phyloP scores from a whole-genome alignment of 257 asterid genomes.

The Primulina eburnea region DNA sequence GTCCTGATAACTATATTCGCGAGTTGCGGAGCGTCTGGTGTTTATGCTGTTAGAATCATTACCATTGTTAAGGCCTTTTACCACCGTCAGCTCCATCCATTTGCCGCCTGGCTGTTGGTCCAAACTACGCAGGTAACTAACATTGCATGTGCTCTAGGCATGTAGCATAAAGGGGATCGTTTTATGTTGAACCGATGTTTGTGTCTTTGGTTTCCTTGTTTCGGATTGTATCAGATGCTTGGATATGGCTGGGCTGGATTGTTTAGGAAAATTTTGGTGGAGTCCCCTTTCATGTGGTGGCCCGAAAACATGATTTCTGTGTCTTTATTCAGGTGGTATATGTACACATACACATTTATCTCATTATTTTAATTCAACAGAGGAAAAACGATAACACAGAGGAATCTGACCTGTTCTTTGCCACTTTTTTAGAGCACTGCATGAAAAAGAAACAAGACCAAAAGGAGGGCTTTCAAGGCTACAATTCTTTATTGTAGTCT shows the following conservation, averaged over 20 bases:
- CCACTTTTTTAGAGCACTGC: constrained; percentile 44
- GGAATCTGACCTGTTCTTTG: neutral
- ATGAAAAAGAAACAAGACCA: constrained; percentile 48
- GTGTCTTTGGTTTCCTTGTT: neutral
- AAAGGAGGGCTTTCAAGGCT: constrained; percentile 52
- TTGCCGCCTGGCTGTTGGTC: constrained; percentile 48
- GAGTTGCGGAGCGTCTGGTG: constrained; percentile 43
- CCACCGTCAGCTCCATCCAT: constrained; percentile 37
- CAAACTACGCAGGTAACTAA: constrained; percentile 61
- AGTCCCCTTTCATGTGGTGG: constrained; percentile 87
- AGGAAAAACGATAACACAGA: neutral
- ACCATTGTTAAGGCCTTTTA: constrained; percentile 54
- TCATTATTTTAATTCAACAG: neutral
- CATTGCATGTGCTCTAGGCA: too few species aligned
- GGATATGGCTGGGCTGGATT: constrained; percentile 86
- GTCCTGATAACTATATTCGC: constrained; percentile 70
- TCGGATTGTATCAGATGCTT: constrained; percentile 40
- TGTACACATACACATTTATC: neutral
- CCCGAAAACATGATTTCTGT: constrained; percentile 55
- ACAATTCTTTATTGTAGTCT: constrained; percentile 52
- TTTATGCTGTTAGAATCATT: constrained; percentile 51
- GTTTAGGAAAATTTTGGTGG: constrained; percentile 50
- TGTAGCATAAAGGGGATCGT: neutral
- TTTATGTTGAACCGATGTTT: neutral
- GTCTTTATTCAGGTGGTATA: constrained; percentile 57